phyloP scores from a whole-genome alignment of 257 asterid genomes.

The Gentiana straminea region DNA sequence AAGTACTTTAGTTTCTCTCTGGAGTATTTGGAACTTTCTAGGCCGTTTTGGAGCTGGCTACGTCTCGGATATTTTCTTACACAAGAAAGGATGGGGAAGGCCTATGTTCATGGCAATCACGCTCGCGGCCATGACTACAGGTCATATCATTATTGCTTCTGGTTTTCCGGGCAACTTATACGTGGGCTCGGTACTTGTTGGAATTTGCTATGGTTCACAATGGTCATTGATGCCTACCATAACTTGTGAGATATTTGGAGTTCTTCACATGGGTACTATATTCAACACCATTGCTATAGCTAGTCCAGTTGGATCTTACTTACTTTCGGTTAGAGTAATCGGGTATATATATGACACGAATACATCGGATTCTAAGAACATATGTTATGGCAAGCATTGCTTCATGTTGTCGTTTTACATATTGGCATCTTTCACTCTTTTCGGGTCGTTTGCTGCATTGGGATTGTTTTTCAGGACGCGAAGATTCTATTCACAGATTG shows the following conservation, averaged over 20 bases:
- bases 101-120: slow-evolving; percentile 59
- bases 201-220: slow-evolving; percentile 82
- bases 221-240: slow-evolving; percentile 98
- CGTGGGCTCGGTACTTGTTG: slow-evolving; percentile 63
- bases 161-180: slow-evolving; percentile 70
- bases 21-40: slow-evolving; percentile 96
- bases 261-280: slow-evolving; percentile 79
- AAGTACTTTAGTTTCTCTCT: slow-evolving; percentile 69
- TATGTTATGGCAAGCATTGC: slow-evolving; percentile 68
- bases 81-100: slow-evolving; percentile 59
- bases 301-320: slow-evolving; percentile 87
- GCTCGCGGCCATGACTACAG: slow-evolving; percentile 65
- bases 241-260: slow-evolving; percentile 72
- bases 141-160: slow-evolving; percentile 61
- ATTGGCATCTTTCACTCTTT: slow-evolving; percentile 46
- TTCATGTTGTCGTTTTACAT: slow-evolving; percentile 76
- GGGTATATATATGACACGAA: slow-evolving; percentile 70
- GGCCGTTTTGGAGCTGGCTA: slow-evolving; percentile 92
- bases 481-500: slow-evolving; percentile 30
- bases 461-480: slow-evolving; percentile 48
- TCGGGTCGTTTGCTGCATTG: slow-evolving; percentile 58
- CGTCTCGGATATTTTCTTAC: slow-evolving; percentile 50
- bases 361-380: slow-evolving; percentile 29
- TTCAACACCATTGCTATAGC: slow-evolving; percentile 82
- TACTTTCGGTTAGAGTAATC: slow-evolving; percentile 66